Percentiles rank a stretch among this genome's conserved stretches.
Conservation (phyloP, 257 asterid species). For the Henckelia pumila region DNA sequence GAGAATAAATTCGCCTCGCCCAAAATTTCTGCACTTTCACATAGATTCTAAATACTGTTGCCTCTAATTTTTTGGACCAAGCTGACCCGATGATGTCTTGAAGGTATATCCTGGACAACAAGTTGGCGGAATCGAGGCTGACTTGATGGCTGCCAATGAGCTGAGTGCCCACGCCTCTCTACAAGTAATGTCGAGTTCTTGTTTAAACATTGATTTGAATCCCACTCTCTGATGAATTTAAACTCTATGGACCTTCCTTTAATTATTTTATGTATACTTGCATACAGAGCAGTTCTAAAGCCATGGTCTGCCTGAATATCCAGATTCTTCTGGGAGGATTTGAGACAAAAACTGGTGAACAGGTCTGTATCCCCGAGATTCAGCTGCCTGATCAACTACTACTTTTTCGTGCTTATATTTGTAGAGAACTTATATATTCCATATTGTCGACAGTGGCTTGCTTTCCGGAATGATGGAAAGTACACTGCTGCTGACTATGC, state of each 20-base stretch:
- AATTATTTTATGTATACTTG: constrained; percentile 19
- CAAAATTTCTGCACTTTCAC: too few species aligned
- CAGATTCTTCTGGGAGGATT: constrained; percentile 88
- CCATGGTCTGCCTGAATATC: constrained; percentile 48
- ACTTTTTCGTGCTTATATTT: neutral
- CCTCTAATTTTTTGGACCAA: constrained; percentile 17
- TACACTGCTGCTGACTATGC: constrained; percentile 88
- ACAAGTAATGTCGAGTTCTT: constrained; percentile 46
- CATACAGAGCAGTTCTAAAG: constrained; percentile 56
- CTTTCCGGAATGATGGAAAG: constrained; percentile 82
- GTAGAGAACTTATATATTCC: constrained; percentile 8
- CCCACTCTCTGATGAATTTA: constrained; percentile 1
- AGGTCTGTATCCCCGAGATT: constrained; percentile 39
- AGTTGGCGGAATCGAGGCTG: constrained; percentile 89
- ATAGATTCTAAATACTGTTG: neutral
- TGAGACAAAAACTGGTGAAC: constrained; percentile 95
- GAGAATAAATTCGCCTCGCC: too few species aligned
- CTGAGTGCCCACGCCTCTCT: constrained; percentile 81
- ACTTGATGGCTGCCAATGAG: constrained; percentile 94
- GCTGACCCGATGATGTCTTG: constrained; percentile 26
- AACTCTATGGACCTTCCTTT: constrained; percentile 6
- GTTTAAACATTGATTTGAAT: constrained; percentile 8
- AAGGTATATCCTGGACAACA: constrained; percentile 96
- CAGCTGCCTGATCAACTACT: constrained; percentile 14
- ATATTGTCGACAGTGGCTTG: constrained; percentile 73